These are phyloP conservation scores for Haplosporangium gracile DNA, from an alignment of 192 early-diverging fungal genomes.

Conservation along the genomic window DNA sequence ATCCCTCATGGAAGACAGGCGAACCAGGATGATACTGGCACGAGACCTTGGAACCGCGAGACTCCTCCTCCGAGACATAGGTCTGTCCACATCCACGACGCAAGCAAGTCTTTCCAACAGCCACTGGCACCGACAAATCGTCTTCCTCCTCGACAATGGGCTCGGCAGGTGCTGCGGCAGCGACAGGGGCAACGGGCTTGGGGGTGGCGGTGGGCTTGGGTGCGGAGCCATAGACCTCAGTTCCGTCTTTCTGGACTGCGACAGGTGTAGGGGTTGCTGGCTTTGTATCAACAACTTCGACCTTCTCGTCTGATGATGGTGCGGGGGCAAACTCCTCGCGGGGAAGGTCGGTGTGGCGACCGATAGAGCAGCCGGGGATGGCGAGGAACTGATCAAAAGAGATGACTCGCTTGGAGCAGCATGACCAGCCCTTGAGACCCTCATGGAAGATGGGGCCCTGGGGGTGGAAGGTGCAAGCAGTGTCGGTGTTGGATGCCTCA, in stretches of 20 bases:
- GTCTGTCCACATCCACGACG: constrained; percentile 80
- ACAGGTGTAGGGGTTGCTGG: constrained; percentile 27
- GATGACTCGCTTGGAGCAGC: constrained; percentile 90
- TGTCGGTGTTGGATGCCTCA: constrained; percentile 78
- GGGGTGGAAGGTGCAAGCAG: constrained; percentile 90
- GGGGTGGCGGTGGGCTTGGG: not conserved
- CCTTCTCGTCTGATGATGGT: constrained; percentile 32
- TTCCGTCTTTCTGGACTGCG: constrained; percentile 37
- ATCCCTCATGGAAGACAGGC: constrained; percentile 98
- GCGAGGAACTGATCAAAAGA: constrained; percentile 95
- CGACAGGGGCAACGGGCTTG: constrained; percentile 45
- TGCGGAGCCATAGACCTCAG: constrained; percentile 32
- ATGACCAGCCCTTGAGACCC: constrained; percentile 95
- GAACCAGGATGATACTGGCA: constrained; percentile 92
- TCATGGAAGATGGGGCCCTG: constrained; percentile 96
- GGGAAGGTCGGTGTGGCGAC: constrained; percentile 70
- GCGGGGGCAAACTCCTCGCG: constrained; percentile 46
- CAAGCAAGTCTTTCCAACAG: constrained; percentile 84
- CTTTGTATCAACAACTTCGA: constrained; percentile 30
- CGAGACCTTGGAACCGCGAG: constrained; percentile 63
- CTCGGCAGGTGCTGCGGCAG: constrained; percentile 37
- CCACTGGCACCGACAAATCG: constrained; percentile 76
- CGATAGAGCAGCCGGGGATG: constrained; percentile 87
- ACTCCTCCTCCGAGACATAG: constrained; percentile 73
- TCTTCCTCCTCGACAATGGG: constrained; percentile 82